These are phyloP conservation scores for Thalia dealbata DNA, from an alignment of 176 grass and related monocot species.

Conservation along the genomic window DNA sequence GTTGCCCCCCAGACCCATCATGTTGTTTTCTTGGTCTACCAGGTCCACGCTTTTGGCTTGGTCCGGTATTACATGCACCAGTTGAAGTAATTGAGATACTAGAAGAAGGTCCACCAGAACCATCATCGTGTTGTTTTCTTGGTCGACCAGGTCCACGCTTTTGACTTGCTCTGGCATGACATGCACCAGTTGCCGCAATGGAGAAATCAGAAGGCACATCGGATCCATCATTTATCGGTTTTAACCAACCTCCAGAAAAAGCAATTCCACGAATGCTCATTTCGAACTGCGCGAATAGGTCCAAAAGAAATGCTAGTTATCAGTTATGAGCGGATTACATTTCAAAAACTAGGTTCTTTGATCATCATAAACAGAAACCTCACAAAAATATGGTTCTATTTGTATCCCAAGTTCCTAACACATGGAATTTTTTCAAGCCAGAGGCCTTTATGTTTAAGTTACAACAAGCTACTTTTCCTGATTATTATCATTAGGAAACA, in stretches of 20 bases:
- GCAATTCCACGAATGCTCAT: slow-evolving; percentile 69
- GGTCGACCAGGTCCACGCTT: slow-evolving; percentile 57
- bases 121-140: too few species aligned
- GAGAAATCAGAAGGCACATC: slow-evolving; percentile 40
- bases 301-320: not conserved
- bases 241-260: slow-evolving; percentile 73
- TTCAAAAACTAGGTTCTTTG: not conserved
- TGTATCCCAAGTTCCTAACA: too few species aligned
- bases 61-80: slow-evolving; percentile 42
- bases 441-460: too few species aligned
- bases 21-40: slow-evolving; percentile 19
- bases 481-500: too few species aligned
- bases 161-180: slow-evolving; percentile 42
- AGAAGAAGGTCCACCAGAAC: slow-evolving; percentile 22
- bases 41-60: slow-evolving; percentile 62
- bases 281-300: slow-evolving; percentile 52
- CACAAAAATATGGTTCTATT: too few species aligned
- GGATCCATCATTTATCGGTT: slow-evolving; percentile 39
- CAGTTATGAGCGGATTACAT: not conserved
- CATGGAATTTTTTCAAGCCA: too few species aligned
- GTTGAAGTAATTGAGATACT: slow-evolving; percentile 32
- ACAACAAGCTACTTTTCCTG: too few species aligned
- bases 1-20: slow-evolving; percentile 15
- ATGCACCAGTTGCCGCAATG: slow-evolving; percentile 34
- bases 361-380: not conserved